Conservation (phyloP, 2,329 filamentous ascomycete genomes). For the Botrytis galanthina region DNA sequence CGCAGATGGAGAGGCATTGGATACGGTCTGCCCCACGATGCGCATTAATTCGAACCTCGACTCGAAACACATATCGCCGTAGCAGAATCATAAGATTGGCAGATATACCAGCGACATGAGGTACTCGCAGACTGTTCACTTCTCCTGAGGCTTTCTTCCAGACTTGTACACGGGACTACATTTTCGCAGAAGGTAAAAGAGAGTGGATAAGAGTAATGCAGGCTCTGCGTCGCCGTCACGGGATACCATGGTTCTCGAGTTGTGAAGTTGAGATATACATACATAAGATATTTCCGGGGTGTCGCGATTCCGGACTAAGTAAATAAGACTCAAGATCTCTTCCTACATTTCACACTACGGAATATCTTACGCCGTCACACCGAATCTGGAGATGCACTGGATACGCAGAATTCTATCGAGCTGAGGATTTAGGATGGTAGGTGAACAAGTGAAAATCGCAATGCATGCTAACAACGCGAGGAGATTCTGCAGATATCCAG, state of each 20-base stretch:
- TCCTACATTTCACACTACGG: neutral
- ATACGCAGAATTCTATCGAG: fast-evolving
- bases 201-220: neutral
- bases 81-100: neutral
- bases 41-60: neutral
- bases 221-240: too few species aligned
- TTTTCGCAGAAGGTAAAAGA: neutral
- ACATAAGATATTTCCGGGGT: fast-evolving
- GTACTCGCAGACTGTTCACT: neutral
- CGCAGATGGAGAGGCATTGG: neutral
- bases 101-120: neutral
- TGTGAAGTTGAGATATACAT: too few species aligned
- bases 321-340: neutral
- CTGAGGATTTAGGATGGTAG: fast-evolving
- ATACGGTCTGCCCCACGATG: neutral
- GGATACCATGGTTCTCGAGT: too few species aligned
- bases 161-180: neutral
- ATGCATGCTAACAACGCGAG: neutral
- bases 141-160: fast-evolving
- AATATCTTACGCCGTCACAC: fast-evolving
- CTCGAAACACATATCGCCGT: neutral
- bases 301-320: too few species aligned
- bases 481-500: fast-evolving
- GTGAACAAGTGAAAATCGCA: neutral
- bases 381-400: fast-evolving